Base-by-base conservation (phyloP, 768 basidiomycete genomes). In the Pleurotus citrinopileatus region DNA sequence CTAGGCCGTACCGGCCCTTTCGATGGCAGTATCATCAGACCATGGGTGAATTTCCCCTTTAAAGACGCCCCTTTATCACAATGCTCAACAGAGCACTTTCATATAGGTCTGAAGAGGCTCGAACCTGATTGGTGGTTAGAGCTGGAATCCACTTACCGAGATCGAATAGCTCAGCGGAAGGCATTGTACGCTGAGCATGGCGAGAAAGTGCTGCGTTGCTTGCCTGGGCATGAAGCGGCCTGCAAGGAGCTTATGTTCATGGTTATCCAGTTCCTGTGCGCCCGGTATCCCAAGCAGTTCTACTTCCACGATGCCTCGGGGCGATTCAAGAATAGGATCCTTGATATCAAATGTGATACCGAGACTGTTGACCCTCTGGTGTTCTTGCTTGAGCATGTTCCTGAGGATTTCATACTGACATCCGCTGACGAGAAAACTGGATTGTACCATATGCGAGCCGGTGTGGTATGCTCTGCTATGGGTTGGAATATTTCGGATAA, bases 71-170 rank as follows among this genome's bases (percentile, higher is more conserved):
- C 8, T 17, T 40, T n/a, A n/a, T n/a, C n/a, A n/a, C 12, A 5
- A 44, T 52, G 7, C 44, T 51, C 15, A 34, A 42, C 36, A 8
- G 8, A 36, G 55, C 34, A 9, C 23, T n/a, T 15, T 19, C 10
- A 45, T 42, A 4, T 29, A 77, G 81, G 79, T 26, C 59, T 82
- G 22, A 73, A 72, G 64, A 70, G 65, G 40, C 67, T 82, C 58
- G 80, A 82, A 45, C 74, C 76, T 3, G 78, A 82, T 57, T 80
- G 73, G 65, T 81, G 79, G 78, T 64, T 82, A n/a, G 81, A 82
- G 54, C 70, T 82, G 13, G 79, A 82, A 57, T 77, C 76, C 4
- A 77, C 78, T 0, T 81, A 82, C 60, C 63, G 65, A 0, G 65
- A 70, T 42, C 71, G 77, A 28, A 69, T 82, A 28, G 57, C 63